Evolutionary conservation across 192 early-diverging fungal species (phyloP), one percentile per base, ranked within the genome.

Genomic region (Backusella parvicylindrica): DNA sequence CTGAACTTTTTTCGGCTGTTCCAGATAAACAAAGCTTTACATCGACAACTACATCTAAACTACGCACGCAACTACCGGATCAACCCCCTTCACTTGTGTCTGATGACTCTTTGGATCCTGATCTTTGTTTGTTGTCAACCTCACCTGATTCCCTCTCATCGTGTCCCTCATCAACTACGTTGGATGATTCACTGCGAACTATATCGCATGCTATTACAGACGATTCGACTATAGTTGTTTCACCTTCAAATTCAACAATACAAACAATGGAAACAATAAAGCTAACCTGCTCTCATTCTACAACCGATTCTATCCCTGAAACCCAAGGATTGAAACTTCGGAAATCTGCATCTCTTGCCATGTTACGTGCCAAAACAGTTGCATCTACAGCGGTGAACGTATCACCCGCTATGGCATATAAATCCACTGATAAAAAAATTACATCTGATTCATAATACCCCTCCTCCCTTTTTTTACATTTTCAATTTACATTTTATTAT

Each of bases 331-430:
- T 70, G 3, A 43, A 38, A 36, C 53, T 72, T 26, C 37, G 71
- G 35, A 72, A 72, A n/a, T 72, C 71, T 21, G 32, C 49, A 53
- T 72, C 71, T 3, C 16, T 72, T 53, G 71, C 71, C 2, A 53
- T 69, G 13, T 40, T 77, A 2, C 68, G 75, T 32, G 65, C 69
- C 26, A 77, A 77, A 64, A 71, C 75, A 50, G 30, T 56, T 33
- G 75, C 75, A 32, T 77, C 75, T 15, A 38, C 60, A 8, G 75
- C 69, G 2, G 12, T 77, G 4, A 77, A 77, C 49, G 75, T 77
- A 33, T 38, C 33, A 0, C 71, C 71, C 7, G 31, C 71, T 12
- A 38, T 72, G 32, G 53, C 53, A 2, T 28, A 60, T 60, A 60
- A 60, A 60, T 23, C 12, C 0, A 41, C 2, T 23, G 35, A 23